Evolutionary conservation across 2,329 filamentous ascomycete genomes (phyloP).

Genomic region (Paraconiothyrium sp.): DNA sequence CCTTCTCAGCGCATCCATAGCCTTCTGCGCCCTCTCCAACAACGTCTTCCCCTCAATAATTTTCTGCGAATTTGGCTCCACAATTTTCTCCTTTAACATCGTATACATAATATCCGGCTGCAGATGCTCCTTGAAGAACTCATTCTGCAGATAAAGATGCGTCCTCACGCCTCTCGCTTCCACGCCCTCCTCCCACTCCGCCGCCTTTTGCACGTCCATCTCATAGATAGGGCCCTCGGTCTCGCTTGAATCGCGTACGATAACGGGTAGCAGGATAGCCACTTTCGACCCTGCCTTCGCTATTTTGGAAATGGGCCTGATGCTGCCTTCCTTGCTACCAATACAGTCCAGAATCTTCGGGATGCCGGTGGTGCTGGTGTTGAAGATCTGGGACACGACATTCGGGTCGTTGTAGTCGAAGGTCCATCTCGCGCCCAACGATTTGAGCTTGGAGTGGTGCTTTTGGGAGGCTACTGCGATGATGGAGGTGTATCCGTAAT

Average conservation of each 20-base stretch:
- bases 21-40: slow-evolving; percentile 54
- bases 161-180: slow-evolving; percentile 64
- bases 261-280: slow-evolving; percentile 68
- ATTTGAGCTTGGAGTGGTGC: slow-evolving; percentile 50
- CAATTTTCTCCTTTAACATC: slow-evolving; percentile 52
- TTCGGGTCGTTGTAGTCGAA: slow-evolving; percentile 53
- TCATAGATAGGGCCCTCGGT: slow-evolving; percentile 61
- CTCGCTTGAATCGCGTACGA: slow-evolving; percentile 62
- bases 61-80: slow-evolving; percentile 54
- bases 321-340: slow-evolving; percentile 40
- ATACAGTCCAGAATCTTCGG: slow-evolving; percentile 45
- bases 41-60: slow-evolving; percentile 55
- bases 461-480: slow-evolving; percentile 50
- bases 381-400: slow-evolving; percentile 43
- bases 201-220: slow-evolving; percentile 60
- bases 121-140: slow-evolving; percentile 64
- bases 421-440: slow-evolving; percentile 48
- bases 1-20: slow-evolving; percentile 54
- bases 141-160: slow-evolving; percentile 65
- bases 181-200: slow-evolving; percentile 64
- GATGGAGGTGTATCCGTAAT: slow-evolving; percentile 53
- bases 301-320: slow-evolving; percentile 57
- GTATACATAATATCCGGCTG: slow-evolving; percentile 65
- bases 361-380: slow-evolving; percentile 30
- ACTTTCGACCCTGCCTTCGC: slow-evolving; percentile 61